These are phyloP conservation scores for Bondarzewia mesenterica DNA, from an alignment of 1,284 basidiomycete genomes.

Conservation along the genomic window DNA sequence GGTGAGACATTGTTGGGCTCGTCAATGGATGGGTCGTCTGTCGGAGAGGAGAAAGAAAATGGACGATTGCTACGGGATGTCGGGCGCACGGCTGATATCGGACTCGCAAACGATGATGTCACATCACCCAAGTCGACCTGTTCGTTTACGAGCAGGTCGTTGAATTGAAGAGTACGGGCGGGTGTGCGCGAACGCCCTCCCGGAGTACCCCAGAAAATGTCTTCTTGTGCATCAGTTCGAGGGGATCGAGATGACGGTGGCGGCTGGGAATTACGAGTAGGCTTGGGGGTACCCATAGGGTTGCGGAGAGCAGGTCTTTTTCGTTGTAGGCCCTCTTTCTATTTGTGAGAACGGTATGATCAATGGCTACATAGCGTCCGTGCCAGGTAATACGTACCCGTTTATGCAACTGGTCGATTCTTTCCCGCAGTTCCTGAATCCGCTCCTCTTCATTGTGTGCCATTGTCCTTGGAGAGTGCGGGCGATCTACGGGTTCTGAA, in stretches of 20 bases:
- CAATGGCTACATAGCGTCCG: not conserved
- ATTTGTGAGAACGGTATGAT: not conserved
- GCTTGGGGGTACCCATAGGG: constrained; percentile 1
- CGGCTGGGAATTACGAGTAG: constrained; percentile 12
- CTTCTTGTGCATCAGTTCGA: constrained; percentile 32
- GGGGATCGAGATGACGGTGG: constrained; percentile 14
- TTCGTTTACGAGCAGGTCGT: constrained; percentile 54
- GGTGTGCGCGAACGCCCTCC: constrained; percentile 26
- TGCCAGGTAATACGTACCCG: constrained; percentile 25
- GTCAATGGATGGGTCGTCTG: not conserved
- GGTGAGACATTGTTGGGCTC: not conserved
- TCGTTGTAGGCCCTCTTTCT: constrained; percentile 37
- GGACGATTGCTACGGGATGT: not conserved
- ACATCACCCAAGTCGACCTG: constrained; percentile 49
- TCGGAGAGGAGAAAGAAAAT: not conserved
- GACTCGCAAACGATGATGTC: constrained; percentile 42
- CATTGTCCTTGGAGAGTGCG: constrained; percentile 31
- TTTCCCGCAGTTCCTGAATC: constrained; percentile 44
- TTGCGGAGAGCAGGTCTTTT: constrained; percentile 12
- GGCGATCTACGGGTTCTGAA: constrained; percentile 21
- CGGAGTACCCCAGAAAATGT: constrained; percentile 55
- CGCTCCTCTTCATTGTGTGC: constrained; percentile 49
- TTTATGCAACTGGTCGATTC: constrained; percentile 44
- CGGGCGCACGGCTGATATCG: constrained; percentile 17
- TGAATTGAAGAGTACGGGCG: constrained; percentile 51